A percentile compares a stretch with the other conserved stretches of the same genome.
Conservation (phyloP, 2,329 filamentous ascomycete genomes). For the Pseudogymnoascus sp. region DNA sequence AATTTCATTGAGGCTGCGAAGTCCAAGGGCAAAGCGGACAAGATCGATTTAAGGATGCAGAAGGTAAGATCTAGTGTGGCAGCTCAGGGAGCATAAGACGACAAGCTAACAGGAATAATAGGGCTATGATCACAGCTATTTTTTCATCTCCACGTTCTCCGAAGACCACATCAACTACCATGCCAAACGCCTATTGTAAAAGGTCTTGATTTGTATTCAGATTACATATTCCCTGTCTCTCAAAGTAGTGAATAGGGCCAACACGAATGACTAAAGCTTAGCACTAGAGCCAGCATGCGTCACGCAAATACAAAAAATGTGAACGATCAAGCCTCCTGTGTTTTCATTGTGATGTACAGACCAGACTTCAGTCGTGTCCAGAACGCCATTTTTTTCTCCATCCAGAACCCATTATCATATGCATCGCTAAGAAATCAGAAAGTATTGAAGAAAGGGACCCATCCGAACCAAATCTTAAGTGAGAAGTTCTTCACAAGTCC, state of each 20-base stretch:
- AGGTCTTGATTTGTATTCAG: conserved; percentile 7
- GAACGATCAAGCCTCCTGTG: background rate
- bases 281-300: background rate
- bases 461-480: conserved; percentile 33
- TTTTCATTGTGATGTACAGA: conserved; percentile 8
- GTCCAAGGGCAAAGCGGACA: conserved; percentile 60
- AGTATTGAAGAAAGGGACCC: conserved; percentile 7
- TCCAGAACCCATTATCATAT: conserved; percentile 8
- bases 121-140: conserved; percentile 97
- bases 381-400: conserved; percentile 7
- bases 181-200: conserved; percentile 63
- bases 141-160: conserved; percentile 84
- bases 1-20: conserved; percentile 77
- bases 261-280: background rate
- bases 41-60: conserved; percentile 74
- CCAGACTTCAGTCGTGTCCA: conserved; percentile 5
- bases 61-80: conserved; percentile 39
- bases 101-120: conserved; percentile 26
- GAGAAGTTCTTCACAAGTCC: conserved; percentile 94
- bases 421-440: conserved; percentile 10
- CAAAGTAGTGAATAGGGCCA: conserved; percentile 5
- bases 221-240: background rate
- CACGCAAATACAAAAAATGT: background rate
- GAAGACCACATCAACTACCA: conserved; percentile 88
- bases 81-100: background rate